Conservation (phyloP, 225 moss, liverwort and hornwort species). For the Thuidium tamariscinum region DNA sequence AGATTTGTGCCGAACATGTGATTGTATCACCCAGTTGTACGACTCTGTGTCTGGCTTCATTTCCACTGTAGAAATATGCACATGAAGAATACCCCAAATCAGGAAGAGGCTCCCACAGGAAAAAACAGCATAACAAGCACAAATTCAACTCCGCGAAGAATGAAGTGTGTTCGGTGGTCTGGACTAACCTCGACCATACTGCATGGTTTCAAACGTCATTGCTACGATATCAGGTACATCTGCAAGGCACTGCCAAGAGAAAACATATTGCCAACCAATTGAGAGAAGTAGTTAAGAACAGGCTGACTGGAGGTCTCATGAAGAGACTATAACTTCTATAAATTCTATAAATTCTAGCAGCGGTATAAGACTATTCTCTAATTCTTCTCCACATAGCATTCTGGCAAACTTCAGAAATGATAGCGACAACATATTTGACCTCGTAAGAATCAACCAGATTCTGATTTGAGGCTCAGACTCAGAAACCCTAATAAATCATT, state of each 20-base stretch:
- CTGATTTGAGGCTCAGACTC: neutral
- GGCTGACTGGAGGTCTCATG: neutral
- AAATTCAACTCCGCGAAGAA: neutral
- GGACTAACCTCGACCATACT: conserved; percentile 81
- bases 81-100: neutral
- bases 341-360: neutral
- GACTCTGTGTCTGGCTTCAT: conserved; percentile 96
- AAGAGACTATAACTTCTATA: neutral
- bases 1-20: conserved; percentile 63
- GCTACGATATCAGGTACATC: conserved; percentile 87
- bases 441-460: neutral
- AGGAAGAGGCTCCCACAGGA: neutral
- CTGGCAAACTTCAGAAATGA: neutral
- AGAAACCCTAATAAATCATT: neutral
- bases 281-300: neutral
- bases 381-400: neutral
- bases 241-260: conserved; percentile 63
- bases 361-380: neutral
- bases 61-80: conserved; percentile 28
- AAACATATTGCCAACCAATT: conserved; percentile 3
- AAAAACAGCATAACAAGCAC: neutral
- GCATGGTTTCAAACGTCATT: conserved; percentile 90
- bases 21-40: conserved; percentile 90
- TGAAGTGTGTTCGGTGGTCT: neutral
- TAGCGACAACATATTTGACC: neutral